phyloP scores from a whole-genome alignment of 2,329 filamentous ascomycete species.

The Diaporthe sp. region DNA sequence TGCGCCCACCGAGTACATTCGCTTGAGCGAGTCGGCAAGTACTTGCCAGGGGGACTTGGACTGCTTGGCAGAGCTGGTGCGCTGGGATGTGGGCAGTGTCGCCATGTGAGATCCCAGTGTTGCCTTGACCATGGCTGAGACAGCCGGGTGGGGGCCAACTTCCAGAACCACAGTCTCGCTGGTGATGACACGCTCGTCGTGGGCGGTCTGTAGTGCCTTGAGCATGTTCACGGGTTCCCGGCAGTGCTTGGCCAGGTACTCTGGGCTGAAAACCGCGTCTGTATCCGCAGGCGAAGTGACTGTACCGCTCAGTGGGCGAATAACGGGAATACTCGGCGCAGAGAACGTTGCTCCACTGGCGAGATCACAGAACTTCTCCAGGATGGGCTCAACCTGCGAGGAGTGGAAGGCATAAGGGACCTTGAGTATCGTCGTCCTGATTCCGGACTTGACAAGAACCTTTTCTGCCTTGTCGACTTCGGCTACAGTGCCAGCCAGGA shows the following conservation, averaged over 20 bases:
- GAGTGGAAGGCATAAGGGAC: conserved; percentile 69
- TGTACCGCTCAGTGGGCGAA: conserved; percentile 77
- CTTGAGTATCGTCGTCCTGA: conserved; percentile 60
- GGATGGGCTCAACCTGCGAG: conserved; percentile 65
- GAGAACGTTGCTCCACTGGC: conserved; percentile 54
- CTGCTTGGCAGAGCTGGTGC: conserved; percentile 60
- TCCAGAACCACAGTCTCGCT: conserved; percentile 79
- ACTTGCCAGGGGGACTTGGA: conserved; percentile 70
- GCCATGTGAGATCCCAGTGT: conserved; percentile 68
- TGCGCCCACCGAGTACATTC: neutral
- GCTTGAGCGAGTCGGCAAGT: neutral
- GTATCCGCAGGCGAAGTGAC: conserved; percentile 62
- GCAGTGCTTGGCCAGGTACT: conserved; percentile 75
- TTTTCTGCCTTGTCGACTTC: conserved; percentile 60
- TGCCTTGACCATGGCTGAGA: conserved; percentile 76
- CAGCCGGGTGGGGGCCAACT: conserved; percentile 80
- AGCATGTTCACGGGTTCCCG: conserved; percentile 79
- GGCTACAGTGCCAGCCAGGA: conserved; percentile 66
- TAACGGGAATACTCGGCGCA: conserved; percentile 67
- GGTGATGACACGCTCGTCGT: conserved; percentile 69
- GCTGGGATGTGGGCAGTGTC: conserved; percentile 70
- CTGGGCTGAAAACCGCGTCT: conserved; percentile 65
- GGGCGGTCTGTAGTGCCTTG: conserved; percentile 70
- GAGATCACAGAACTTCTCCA: conserved; percentile 68
- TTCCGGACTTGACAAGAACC: conserved; percentile 48